Conservation (phyloP, 495 filamentous ascomycete genomes). For the Neurospora terricola region DNA sequence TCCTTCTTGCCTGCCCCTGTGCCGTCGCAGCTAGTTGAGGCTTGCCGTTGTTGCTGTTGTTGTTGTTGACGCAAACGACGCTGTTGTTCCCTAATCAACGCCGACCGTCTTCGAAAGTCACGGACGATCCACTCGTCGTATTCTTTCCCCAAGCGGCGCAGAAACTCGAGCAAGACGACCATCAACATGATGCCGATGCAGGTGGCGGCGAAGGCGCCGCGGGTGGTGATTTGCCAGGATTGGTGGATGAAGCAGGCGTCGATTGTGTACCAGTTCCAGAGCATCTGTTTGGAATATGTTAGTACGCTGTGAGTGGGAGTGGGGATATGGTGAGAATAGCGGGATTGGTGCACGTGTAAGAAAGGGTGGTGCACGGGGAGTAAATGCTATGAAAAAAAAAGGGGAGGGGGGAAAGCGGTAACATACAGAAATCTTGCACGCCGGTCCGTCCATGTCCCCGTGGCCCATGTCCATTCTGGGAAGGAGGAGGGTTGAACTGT, state of each 20-base stretch:
- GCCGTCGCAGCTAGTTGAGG: no score
- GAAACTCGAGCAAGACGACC: slow-evolving; percentile 40
- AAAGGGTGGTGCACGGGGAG: not conserved
- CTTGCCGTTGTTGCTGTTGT: not conserved
- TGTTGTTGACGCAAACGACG: not conserved
- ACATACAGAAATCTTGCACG: slow-evolving; percentile 16
- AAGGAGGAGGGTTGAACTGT: not conserved
- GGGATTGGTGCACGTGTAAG: not conserved
- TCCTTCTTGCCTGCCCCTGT: no score
- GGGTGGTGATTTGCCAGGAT: slow-evolving; percentile 36
- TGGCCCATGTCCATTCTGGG: slow-evolving; percentile 7
- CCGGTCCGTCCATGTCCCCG: slow-evolving; percentile 4
- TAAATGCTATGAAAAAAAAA: not conserved
- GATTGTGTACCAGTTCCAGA: slow-evolving; percentile 50
- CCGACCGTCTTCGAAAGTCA: slow-evolving; percentile 23
- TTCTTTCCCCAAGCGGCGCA: slow-evolving; percentile 42
- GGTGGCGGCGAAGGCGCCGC: slow-evolving; percentile 44
- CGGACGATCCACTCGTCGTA: slow-evolving; percentile 41
- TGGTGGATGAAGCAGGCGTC: slow-evolving; percentile 41
- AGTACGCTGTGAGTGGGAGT: not conserved
- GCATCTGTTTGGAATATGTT: slow-evolving; percentile 31
- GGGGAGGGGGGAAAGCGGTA: not conserved
- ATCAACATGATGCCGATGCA: slow-evolving; percentile 49
- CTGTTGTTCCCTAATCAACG: not conserved
- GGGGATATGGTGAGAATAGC: not conserved